Percentiles rank a stretch among this genome's conserved stretches.
These are phyloP conservation scores for Mortierella sp. DNA, from an alignment of 371 early-diverging fungal genomes.

Conservation along the genomic window DNA sequence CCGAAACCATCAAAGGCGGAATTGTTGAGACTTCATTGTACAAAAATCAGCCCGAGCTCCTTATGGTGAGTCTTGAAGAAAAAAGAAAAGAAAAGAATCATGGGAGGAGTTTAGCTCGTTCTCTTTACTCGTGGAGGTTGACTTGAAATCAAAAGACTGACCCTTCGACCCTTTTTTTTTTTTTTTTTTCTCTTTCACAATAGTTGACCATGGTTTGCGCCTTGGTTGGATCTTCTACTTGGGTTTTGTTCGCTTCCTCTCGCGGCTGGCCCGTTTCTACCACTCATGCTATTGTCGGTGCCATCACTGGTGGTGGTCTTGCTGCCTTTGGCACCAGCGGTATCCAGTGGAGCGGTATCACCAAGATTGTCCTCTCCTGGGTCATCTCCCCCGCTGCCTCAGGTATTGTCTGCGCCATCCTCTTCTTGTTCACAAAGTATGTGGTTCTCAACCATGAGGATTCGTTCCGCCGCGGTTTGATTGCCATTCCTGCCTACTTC, in stretches of 20 bases:
- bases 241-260: constrained; percentile 79
- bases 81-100: too few relatives aligned
- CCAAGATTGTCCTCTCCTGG: constrained; percentile 82
- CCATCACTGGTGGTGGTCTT: constrained; percentile 81
- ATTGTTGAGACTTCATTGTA: constrained; percentile 70
- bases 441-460: constrained; percentile 68
- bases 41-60: constrained; percentile 68
- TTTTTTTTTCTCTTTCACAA: constrained; percentile 18
- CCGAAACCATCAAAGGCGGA: constrained; percentile 81
- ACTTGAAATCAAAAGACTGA: too few relatives aligned
- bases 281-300: constrained; percentile 83
- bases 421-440: constrained; percentile 73
- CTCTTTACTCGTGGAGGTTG: too few relatives aligned
- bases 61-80: constrained; percentile 61
- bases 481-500: constrained; percentile 82
- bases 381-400: constrained; percentile 78
- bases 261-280: constrained; percentile 68
- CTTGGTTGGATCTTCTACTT: constrained; percentile 78
- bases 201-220: constrained; percentile 82
- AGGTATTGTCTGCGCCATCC: constrained; percentile 71
- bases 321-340: constrained; percentile 72
- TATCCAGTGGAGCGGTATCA: constrained; percentile 81
- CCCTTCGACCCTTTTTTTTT: neutral
- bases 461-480: constrained; percentile 79
- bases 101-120: too few relatives aligned